Base-by-base conservation (phyloP, 495 filamentous ascomycete genomes). In the Parathielavia appendiculata region DNA sequence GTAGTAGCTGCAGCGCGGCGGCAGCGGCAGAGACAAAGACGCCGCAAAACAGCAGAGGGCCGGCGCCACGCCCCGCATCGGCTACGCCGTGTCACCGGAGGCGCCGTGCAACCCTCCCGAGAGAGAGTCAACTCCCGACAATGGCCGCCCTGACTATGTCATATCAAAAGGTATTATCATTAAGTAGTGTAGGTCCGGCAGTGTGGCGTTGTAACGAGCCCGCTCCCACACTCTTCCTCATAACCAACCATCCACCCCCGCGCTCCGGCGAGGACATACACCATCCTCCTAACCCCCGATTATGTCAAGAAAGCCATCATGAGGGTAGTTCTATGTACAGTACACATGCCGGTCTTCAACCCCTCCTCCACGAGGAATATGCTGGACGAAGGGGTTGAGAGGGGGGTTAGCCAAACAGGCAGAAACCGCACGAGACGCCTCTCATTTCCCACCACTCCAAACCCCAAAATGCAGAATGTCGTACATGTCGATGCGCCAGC, bases 91-190 rank as follows among this genome's bases (percentile, higher is more conserved):
- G 12, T 22, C 19, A 16, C 43, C 17, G 43, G 10, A 41, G 39
- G 7, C 39, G 13, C 46, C 14, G 9, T 32, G 13, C 46, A 13
- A 32, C 30, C 5, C 22, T 8, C 17, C 20, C 20, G 44, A 6
- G 7, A 47, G 8, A 1, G 4, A 38, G 11, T 6, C 26, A 30
- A 30, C 26, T 30, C 26, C 26, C 26, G 26, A 30, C 26, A 30
- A 30, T 19, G 40, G 17, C 14, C 40, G 40, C 13, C 14, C 40
- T n/a, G 8, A 8, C 40, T 12, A 12, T 17, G 22, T 19, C 26
- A 41, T 30, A n/a, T 16, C 20, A 13, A 43, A 47, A 17, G 38
- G 20, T 53, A 53, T 53, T 53, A 53, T 20, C 51, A 53, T 53
- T 53, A 53, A 53, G 16, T n/a, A 53, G 36, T 53, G 39, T 53